Percentiles rank a stretch among this genome's conserved stretches.
phyloP scores from a whole-genome alignment of 1,284 basidiomycete genomes.

The Gomphus bonarii region DNA sequence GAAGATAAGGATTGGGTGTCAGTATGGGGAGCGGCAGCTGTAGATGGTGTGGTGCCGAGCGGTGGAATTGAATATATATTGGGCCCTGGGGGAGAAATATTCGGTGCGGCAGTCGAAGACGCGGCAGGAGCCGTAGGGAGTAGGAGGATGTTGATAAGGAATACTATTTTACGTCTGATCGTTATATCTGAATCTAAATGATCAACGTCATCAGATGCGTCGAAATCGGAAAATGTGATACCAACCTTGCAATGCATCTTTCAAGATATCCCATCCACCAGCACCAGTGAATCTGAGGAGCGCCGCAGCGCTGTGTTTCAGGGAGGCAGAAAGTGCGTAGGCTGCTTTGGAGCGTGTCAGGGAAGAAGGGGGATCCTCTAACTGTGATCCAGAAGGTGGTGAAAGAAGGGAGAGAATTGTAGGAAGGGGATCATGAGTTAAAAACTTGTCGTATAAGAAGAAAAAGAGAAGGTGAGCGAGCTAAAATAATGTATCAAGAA shows the following conservation, averaged over 20 bases:
- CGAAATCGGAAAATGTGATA: neutral
- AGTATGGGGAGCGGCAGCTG: conserved; percentile 58
- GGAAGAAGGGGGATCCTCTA: conserved; percentile 24
- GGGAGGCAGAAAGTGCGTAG: conserved; percentile 75
- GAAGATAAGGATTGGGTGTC: conserved; percentile 37
- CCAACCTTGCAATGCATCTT: conserved; percentile 53
- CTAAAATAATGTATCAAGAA: conserved; percentile 6
- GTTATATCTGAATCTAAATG: conserved; percentile 61
- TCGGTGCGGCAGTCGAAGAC: conserved; percentile 14
- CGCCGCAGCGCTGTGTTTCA: conserved; percentile 76
- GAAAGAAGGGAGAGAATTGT: conserved; percentile 54
- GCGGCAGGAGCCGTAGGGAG: conserved; percentile 34
- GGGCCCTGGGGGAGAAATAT: conserved; percentile 14
- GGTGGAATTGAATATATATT: conserved; percentile 9
- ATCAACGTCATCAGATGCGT: neutral
- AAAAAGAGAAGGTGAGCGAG: neutral
- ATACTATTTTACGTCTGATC: conserved; percentile 77
- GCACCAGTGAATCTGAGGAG: conserved; percentile 46
- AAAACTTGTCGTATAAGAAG: conserved; percentile 42
- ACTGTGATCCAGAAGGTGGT: conserved; percentile 19
- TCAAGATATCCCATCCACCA: conserved; percentile 65
- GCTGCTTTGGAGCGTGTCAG: conserved; percentile 73
- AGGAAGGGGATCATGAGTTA: conserved; percentile 59
- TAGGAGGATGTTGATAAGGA: conserved; percentile 75
- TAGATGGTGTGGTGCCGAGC: conserved; percentile 31